Evolutionary conservation across 352 stramenopile genomes (phyloP), one percentile per base, ranked within the genome.

Genomic region (Phytophthora cryptogea): DNA sequence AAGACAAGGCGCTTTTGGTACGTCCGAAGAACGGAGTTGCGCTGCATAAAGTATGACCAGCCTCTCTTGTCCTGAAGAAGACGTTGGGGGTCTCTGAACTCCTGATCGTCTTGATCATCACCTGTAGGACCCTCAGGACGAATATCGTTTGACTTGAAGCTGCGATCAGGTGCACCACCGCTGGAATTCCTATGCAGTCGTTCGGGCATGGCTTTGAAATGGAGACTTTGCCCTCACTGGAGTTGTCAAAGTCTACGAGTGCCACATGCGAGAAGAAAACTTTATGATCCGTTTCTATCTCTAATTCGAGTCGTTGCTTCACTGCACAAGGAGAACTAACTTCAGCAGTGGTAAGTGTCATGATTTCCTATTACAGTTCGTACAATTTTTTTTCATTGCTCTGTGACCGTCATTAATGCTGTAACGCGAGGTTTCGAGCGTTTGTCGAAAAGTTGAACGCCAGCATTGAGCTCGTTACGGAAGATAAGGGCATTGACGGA

Each of bases 401-500:
- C 41, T 28, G 26, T 33, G 11, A 50, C 17, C 17, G 35, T 30
- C 14, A 35, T n/a, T 11, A 55, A n/a, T n/a, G 16, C 28, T 16
- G 48, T 40, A 31, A 54, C n/a, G 6, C 55, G 42, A 10, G 56
- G 39, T 27, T 57, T 62, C 32, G 57, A 54, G 9, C 50, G 57
- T 8, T 68, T 63, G 7, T 7, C 46, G 27, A 83, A 70, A 23
- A 76, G 54, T 43, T 71, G 17, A n/a, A 89, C 71, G 31, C 76
- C 72, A 6, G 70, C 50, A 23, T 75, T 70, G 16, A 89, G 42
- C 37, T 89, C 76, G 17, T 84, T 58, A 7, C 74, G 74, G 31
- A 87, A 84, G 26, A 80, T 71, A 3, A 79, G 47, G 2, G 74
- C 49, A 31, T 81, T 89, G 16, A 87, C 79, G 0, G 79, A 77